phyloP scores from a whole-genome alignment of 106 monocot species.

The Dioscorea dumetorum region DNA sequence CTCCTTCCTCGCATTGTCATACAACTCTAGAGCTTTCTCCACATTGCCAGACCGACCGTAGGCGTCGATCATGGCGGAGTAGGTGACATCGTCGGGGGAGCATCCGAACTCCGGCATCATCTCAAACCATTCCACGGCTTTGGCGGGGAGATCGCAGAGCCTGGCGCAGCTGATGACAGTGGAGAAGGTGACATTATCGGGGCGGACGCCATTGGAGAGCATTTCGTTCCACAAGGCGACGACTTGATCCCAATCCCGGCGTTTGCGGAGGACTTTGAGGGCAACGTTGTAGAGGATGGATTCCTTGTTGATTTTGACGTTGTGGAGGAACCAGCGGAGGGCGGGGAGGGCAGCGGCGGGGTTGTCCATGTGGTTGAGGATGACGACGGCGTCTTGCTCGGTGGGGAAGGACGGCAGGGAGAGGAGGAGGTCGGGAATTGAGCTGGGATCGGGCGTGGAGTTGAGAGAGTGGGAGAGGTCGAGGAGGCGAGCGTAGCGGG shows the following conservation, averaged over 20 bases:
- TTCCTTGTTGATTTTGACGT: conserved; percentile 27
- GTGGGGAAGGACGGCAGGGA: conserved; percentile 11
- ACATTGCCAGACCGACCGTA: conserved; percentile 62
- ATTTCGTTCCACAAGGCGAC: conserved; percentile 46
- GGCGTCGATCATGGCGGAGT: conserved; percentile 70
- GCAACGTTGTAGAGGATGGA: conserved; percentile 76
- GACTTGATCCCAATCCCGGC: conserved; percentile 25
- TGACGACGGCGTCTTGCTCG: conserved; percentile 66
- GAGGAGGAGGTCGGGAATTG: conserved; percentile 11
- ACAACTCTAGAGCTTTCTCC: conserved; percentile 55
- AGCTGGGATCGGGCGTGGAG: conserved; percentile 10
- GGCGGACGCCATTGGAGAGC: conserved; percentile 34
- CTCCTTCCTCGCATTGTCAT: conserved; percentile 53
- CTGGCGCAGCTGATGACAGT: conserved; percentile 72
- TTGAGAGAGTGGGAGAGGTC: conserved; percentile 28
- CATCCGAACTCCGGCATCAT: conserved; percentile 61
- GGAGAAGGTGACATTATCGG: conserved; percentile 74
- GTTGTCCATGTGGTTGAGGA: conserved; percentile 56
- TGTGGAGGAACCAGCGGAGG: conserved; percentile 55
- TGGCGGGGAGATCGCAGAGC: conserved; percentile 41
- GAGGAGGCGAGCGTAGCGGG: conserved; percentile 49
- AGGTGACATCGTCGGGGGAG: conserved; percentile 58
- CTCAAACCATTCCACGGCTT: conserved; percentile 84
- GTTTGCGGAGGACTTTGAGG: conserved; percentile 53
- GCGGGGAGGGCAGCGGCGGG: conserved; percentile 31